These are phyloP conservation scores for Filobasidium uniguttulatum DNA, from an alignment of 1,284 basidiomycete genomes.

Conservation along the genomic window DNA sequence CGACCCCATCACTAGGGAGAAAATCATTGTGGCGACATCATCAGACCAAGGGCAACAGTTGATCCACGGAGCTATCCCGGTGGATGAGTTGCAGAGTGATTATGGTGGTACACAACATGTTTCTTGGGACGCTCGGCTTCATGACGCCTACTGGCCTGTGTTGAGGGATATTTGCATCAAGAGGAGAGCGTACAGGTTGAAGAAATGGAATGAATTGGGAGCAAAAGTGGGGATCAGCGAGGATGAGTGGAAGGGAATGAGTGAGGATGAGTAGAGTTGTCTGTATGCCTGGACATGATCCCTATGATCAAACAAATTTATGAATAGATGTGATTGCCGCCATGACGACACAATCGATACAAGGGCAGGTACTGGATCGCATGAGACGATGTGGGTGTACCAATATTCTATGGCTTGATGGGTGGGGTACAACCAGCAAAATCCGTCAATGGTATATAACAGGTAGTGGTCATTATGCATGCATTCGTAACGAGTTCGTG, in stretches of 20 bases:
- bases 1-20: slow-evolving; percentile 19
- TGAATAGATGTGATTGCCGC: no score
- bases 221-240: slow-evolving; percentile 10
- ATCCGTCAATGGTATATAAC: no score
- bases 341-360: no score
- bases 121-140: slow-evolving; percentile 1
- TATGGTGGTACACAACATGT: slow-evolving; percentile 9
- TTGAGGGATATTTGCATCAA: slow-evolving; percentile 2
- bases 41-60: not conserved
- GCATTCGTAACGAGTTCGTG: no score
- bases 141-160: slow-evolving; percentile 10
- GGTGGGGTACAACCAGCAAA: no score
- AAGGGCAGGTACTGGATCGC: no score
- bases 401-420: no score
- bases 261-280: no score
- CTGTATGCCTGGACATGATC: no score
- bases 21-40: slow-evolving; percentile 8
- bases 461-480: no score
- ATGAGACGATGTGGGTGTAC: no score
- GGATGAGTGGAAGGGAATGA: slow-evolving; percentile 19
- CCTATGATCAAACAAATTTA: no score
- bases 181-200: slow-evolving; percentile 5
- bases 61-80: not conserved
- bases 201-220: slow-evolving; percentile 9
- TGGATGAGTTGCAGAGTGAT: slow-evolving; percentile 5